Evolutionary conservation across 1,139 yeast genomes (phyloP), one percentile per base, ranked within the genome.

Genomic region (Meyerozyma athensensis): DNA sequence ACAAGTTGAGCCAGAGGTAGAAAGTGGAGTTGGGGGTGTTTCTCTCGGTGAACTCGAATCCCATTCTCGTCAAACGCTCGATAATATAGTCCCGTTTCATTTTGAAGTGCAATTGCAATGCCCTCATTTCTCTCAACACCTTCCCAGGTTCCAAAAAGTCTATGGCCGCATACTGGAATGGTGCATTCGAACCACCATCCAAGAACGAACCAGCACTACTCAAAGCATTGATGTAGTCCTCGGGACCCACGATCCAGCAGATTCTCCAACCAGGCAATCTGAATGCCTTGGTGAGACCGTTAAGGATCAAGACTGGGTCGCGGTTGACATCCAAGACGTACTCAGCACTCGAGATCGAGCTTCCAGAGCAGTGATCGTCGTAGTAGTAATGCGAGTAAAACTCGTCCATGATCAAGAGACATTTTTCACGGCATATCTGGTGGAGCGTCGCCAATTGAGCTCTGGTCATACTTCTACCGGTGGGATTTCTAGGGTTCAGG

Each of bases 191-290:
- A 13, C 86, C 86, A 40, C 86, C 86, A 46, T 79, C 86, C 45
- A 79, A 61, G 47, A 65, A 79, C 1, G 84, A 77, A 0, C 85
- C 86, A 2, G 83, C 81, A 33, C 81, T 74, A 37, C 79, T 68
- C 46, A 79, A 65, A 3, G 81, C 77, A 39, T 63, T 65, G 47
- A 79, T 74, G 51, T 79, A 79, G 38, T 75, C 77, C 52, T 77
- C 81, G 12, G 86, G 86, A 0, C 86, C 86, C 42, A 79, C 61
- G 41, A 79, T 65, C 86, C 86, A 79, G 49, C 84, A 78, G 13
- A 76, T 75, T 59, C 86, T 68, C 84, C 84, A 79, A 2, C 86
- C 86, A 3, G 86, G 85, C 38, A 79, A 65, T 45, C 86, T 66
- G 59, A 79, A 79, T 1, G 81, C 79, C 56, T 79, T 79, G 36